Evolutionary conservation across 441 rosid species (phyloP), one percentile per base, ranked within the genome.

Genomic region (Populus hybrid): DNA sequence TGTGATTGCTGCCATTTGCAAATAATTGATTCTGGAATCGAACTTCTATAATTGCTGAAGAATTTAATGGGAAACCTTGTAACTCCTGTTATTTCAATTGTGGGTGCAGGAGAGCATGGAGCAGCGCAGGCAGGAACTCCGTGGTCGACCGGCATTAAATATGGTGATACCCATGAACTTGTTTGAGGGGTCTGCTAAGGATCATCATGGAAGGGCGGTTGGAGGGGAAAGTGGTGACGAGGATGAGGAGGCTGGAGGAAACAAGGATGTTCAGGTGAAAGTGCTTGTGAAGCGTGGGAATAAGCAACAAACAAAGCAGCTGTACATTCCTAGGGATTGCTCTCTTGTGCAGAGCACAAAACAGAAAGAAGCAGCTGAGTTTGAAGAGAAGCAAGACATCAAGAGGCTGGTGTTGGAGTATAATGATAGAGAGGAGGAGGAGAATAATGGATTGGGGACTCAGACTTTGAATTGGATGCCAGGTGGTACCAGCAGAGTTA

Each of bases 321-420:
- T 97, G 98, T 86, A 84, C 65, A 90, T 97, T 82, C 99, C 99
- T 7, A 84, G 90, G 72, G 99, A 94, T 86, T 90, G 92, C 84
- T 80, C 91, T 8, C 93, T 94, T 33, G 88, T 94, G 75, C 97
- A 91, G 85, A 90, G 99, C 91, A 96, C 98, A 21, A 94, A 93
- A 84, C 99, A 93, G 95, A 93, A 93, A 84, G 99, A 92, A 86
- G 99, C 97, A 45, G 98, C 98, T 0, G 99, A 97, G 77, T 80
- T 93, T 35, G 99, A 94, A 89, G 99, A 97, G 89, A 97, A 97
- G 83, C 98, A 94, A 82, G 98, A 96, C 78, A 96, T 96, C 75
- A 96, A 97, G 89, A 93, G 99, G 88, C 88, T 91, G 71, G 98
- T 97, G 26, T 86, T 97, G 69, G 99, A 97, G 87, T 97, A 93